Base-by-base conservation (phyloP, 306 rosid genomes). In the Betula pendula region DNA sequence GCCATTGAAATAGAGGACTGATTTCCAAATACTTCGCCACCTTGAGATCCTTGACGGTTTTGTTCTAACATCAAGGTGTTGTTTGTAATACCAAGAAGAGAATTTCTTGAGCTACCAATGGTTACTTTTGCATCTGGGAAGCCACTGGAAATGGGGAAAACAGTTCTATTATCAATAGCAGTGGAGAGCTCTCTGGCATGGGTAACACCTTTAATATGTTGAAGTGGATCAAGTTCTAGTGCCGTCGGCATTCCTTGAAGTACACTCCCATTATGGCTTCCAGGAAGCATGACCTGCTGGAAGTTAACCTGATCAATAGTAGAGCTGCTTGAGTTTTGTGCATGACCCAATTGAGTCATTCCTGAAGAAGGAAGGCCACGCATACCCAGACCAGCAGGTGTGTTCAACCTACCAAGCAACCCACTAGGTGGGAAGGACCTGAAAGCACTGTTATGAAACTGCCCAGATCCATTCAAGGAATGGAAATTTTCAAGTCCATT, bases 351-450 rank as follows among this genome's bases (percentile, higher is more conserved):
- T 80, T 84, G 96, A 79, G 82, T 79, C 56, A 83, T 70, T 76
- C 96, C 91, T 0, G 94, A 81, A 66, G 97, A 82, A 13, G 97
- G 83, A 73, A 91, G 85, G 70, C 96, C 79, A 33, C 83, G 92
- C 79, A 84, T 77, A 49, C 87, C 88, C 56, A 92, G 71, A 73
- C 89, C 83, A 63, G 90, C 72, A 48, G 98, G 90, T 79, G 90
- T 43, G 82, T 93, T 96, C 90, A 91, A 79, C 77, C 97, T 86
- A 68, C 92, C 88, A 33, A 85, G 82, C 79, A 94, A 77, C 73
- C 97, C 96, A 56, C 78, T 69, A 14, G 93, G 83, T 27, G 94
- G 88, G 80, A 88, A 82, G 75, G 98, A 86, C 82, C 92, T 66
- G 75, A 82, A 89, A 81, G 83, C 75, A 43, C 73, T 81, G 83